phyloP scores from a whole-genome alignment of 2,329 filamentous ascomycete species.

The Scedosporium minutisporum region DNA sequence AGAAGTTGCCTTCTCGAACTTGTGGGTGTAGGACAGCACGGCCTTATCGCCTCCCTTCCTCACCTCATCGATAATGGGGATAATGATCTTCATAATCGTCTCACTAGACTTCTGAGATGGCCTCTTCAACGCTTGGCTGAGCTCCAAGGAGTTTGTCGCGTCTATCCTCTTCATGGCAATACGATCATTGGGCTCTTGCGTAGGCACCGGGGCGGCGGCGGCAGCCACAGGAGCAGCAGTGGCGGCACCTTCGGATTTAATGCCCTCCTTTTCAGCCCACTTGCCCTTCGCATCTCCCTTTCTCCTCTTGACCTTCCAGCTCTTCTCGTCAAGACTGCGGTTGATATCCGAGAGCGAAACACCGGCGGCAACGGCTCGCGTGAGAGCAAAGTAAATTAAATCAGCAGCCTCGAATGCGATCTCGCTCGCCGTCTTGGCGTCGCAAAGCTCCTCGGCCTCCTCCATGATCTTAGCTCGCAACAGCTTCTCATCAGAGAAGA shows the following conservation, averaged over 20 bases:
- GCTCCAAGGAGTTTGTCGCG: constrained; percentile 51
- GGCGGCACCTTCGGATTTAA: constrained; percentile 31
- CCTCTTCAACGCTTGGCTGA: constrained; percentile 69
- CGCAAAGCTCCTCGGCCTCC: constrained; percentile 89
- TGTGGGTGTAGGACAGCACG: constrained; percentile 87
- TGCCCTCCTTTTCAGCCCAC: constrained; percentile 77
- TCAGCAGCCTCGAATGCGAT: constrained; percentile 93
- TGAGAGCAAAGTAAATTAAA: constrained; percentile 88
- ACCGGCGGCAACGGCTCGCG: constrained; percentile 77
- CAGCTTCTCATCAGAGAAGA: constrained; percentile 87
- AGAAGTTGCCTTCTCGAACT: constrained; percentile 92
- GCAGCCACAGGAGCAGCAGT: constrained; percentile 24
- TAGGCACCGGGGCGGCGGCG: constrained; percentile 23
- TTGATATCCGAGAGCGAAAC: constrained; percentile 85
- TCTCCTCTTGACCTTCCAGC: constrained; percentile 86
- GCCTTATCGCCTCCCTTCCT: constrained; percentile 76
- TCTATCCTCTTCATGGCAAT: constrained; percentile 80
- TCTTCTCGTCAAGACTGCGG: constrained; percentile 86
- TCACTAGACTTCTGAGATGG: constrained; percentile 95
- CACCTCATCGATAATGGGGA: constrained; percentile 84
- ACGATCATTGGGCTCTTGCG: constrained; percentile 34
- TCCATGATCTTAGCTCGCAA: constrained; percentile 96
- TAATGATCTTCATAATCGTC: constrained; percentile 80
- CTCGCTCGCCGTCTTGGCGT: constrained; percentile 71
- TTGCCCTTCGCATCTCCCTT: constrained; percentile 90